phyloP scores from a whole-genome alignment of 495 filamentous ascomycete species.

The Pseudevernia furfuracea region DNA sequence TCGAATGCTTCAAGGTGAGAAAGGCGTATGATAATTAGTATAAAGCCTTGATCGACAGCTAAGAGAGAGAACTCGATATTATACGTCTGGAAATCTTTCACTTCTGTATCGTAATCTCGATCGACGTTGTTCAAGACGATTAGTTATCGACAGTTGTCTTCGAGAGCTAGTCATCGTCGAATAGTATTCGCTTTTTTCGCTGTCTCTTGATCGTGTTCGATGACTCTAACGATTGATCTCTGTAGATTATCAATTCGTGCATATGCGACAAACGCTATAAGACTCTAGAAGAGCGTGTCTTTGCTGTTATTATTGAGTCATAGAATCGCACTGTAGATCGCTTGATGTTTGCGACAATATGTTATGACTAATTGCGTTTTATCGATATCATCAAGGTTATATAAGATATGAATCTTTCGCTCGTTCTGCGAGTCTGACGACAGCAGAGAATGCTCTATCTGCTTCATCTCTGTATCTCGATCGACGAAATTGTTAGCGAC shows the following conservation, averaged over 20 bases:
- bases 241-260: background rate
- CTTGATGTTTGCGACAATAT: background rate
- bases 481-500: no score
- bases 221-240: background rate
- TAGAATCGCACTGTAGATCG: background rate
- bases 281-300: background rate
- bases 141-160: no score
- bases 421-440: background rate
- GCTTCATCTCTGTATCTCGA: background rate
- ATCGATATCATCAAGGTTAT: background rate
- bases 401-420: background rate
- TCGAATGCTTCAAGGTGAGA: no score
- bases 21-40: no score
- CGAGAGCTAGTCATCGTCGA: background rate
- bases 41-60: no score
- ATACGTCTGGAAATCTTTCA: no score
- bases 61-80: no score
- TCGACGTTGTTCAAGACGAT: no score
- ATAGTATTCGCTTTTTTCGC: background rate
- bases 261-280: background rate
- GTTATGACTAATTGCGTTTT: conserved; percentile 8
- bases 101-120: no score
- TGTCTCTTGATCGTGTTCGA: background rate
- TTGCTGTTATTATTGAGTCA: background rate
- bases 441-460: background rate